Base-by-base conservation (phyloP, 768 basidiomycete genomes). In the Russula foetens region DNA sequence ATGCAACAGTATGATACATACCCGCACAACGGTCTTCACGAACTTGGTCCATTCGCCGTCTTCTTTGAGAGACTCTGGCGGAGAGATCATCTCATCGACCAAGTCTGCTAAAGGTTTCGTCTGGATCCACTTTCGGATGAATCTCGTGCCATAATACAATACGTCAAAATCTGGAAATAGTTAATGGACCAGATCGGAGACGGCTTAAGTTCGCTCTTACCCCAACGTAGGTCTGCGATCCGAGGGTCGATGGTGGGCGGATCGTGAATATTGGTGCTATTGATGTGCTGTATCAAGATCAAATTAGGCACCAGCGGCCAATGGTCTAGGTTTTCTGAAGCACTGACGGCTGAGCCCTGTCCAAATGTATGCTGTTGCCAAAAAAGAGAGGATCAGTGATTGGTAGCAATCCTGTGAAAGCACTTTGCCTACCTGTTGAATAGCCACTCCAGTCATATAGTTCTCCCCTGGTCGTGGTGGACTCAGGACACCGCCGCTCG, bases 401-500 rank as follows among this genome's bases (percentile, higher is more conserved):
- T 28, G 14, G 12, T 12, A 33, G 14, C 41, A 6, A 35, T 14
- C 5, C 14, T 38, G 7, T 28, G 54, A 39, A 19, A n/a, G 55
- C 48, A 14, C 11, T 43, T 23, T 11, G n/a, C 61, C 26, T 31
- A 63, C 60, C 50, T 63, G 55, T 45, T 64, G 63, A 31, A 64
- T 62, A 21, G 60, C 63, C n/a, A 64, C 60, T 9, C n/a, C 63
- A 24, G 63, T 64, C 55, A 62, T 23, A 19, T 58, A 62, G 45
- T 53, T 58, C 39, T 49, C 47, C 23, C 63, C 63, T 21, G 55
- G 43, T 24, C 15, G 38, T 29, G 63, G 52, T 3, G 60, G n/a
- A 24, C 63, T 54, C 8, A 58, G 41, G 33, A 64, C 56, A 14
- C 56, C 60, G 9, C 63, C 63, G 26, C 61, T 52, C 21, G 63